Evolutionary conservation across 106 monocot genomes (phyloP), one percentile per base, ranked within the genome.

Genomic region (Dactylorhiza incarnata): DNA sequence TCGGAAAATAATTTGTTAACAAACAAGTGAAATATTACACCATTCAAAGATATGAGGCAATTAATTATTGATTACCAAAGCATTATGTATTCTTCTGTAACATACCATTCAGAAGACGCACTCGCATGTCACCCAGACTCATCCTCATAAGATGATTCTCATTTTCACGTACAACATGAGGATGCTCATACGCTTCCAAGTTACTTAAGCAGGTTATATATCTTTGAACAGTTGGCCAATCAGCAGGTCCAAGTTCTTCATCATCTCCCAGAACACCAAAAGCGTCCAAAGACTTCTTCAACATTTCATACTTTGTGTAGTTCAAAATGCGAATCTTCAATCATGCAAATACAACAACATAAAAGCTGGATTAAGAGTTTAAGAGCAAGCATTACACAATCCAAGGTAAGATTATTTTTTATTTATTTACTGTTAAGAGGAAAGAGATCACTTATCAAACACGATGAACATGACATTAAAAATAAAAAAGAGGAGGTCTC

Each of bases 231-330:
- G 88, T 88, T 51, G 77, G 65, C 91, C 88, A 88, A 82, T 91
- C 91, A 73, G 86, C 84, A 67, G 88, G 88, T 20, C 91, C 91
- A 54, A 91, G 76, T 86, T 91, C 91, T 82, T 91, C 91, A 79
- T 91, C 91, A 86, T 91, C 91, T n/a, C 80, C 84, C 59, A 91
- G 86, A 74, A 86, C 91, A 52, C 82, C 78, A 84, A 86, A 91
- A 73, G 88, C 87, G 45, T 86, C 88, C 73, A 80, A 68, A 78
- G 91, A 86, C 72, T 91, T 91, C 75, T 84, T 91, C 47, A 88
- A 63, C 87, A 91, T 87, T 84, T 91, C 86, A 75, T 86, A 85
- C 54, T 54, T 91, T 77, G 91, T 91, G 78, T 91, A 91, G 43
- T 88, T 84, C 79, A 91, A 78, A 74, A 91, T 78, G 5, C 91